Percentiles rank a stretch among this genome's conserved stretches.
phyloP scores from a whole-genome alignment of 768 basidiomycete species.

The Rhodotorula babjevae region DNA sequence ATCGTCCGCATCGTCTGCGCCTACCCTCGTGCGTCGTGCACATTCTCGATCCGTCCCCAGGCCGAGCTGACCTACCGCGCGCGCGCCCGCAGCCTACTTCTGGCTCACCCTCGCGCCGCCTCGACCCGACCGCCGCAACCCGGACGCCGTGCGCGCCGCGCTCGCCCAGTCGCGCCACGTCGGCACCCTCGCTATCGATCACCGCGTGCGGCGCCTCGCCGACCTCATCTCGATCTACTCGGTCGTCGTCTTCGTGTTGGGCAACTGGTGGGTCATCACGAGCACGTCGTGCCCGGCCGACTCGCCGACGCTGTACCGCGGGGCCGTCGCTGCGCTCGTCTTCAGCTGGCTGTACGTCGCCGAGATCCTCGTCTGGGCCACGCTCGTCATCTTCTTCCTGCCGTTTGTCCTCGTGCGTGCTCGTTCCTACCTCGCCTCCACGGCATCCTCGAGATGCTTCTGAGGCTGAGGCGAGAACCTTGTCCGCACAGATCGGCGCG shows the following conservation, averaged over 20 bases:
- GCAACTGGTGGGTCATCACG: conserved; percentile 36
- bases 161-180: conserved; percentile 15
- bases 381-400: conserved; percentile 41
- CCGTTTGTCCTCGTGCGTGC: conserved; percentile 29
- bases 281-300: conserved; percentile 1
- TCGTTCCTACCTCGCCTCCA: background rate
- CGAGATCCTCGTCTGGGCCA: conserved; percentile 39
- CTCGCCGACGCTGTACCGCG: conserved; percentile 30
- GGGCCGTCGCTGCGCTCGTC: conserved; percentile 31
- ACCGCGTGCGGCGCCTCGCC: background rate
- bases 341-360: conserved; percentile 32
- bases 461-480: no score
- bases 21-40: conserved; percentile 25
- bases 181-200: background rate
- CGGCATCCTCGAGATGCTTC: no score
- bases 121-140: background rate
- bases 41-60: background rate
- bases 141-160: conserved; percentile 4
- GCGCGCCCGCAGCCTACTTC: background rate
- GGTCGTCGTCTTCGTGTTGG: conserved; percentile 25
- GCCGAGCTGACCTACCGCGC: background rate
- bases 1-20: conserved; percentile 28
- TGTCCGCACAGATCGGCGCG: conserved; percentile 9
- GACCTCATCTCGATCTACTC: conserved; percentile 20
- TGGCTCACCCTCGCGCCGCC: conserved; percentile 12